phyloP scores from a whole-genome alignment of 495 filamentous ascomycete genomes.

The Evernia prunastri region DNA sequence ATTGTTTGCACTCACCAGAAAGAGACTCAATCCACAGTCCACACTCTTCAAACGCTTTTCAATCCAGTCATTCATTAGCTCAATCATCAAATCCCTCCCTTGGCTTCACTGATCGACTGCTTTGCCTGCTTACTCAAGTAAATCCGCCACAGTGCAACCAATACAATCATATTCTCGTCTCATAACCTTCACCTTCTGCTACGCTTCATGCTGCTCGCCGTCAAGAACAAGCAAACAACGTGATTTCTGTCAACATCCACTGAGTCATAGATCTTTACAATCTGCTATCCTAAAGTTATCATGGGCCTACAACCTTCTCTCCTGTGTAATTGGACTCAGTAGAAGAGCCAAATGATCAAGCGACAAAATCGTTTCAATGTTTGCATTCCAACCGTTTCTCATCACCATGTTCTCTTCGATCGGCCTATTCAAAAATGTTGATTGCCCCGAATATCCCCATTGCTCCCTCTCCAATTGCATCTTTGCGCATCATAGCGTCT shows the following conservation, averaged over 20 bases:
- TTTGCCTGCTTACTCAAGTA: neutral
- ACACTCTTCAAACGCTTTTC: neutral
- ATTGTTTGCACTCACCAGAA: neutral
- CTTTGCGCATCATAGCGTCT: slow-evolving; percentile 44
- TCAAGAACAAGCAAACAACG: neutral
- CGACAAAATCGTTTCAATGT: neutral
- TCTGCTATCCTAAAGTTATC: neutral
- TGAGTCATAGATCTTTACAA: neutral
- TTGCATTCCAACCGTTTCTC: slow-evolving; percentile 9
- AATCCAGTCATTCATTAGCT: neutral
- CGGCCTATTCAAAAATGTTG: slow-evolving; percentile 56
- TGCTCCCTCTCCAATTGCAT: slow-evolving; percentile 55
- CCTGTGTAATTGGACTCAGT: neutral
- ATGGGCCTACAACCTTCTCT: neutral
- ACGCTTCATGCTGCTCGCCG: neutral
- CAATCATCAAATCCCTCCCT: neutral
- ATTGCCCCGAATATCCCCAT: slow-evolving; percentile 54
- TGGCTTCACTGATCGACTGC: neutral
- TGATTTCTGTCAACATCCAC: neutral
- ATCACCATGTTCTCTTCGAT: slow-evolving; percentile 59
- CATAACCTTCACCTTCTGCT: neutral
- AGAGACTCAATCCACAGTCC: neutral
- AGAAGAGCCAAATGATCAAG: neutral
- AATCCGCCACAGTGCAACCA: neutral
- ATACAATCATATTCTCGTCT: neutral